Conservation (phyloP, 176 grass and related monocot species). For the Otatea glauca region DNA sequence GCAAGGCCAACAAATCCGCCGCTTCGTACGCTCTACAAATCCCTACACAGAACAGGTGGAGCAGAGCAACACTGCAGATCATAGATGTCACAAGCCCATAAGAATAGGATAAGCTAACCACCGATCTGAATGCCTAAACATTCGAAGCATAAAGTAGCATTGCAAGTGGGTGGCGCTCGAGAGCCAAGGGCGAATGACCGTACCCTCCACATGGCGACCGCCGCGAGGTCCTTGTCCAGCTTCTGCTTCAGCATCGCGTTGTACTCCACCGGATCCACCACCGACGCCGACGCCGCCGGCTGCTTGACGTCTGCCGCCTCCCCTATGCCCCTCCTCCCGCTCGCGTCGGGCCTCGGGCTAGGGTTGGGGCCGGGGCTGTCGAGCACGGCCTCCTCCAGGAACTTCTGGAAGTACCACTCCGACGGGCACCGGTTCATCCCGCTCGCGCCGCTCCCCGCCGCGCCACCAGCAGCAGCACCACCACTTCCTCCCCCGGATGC, state of each 20-base stretch:
- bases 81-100: not conserved
- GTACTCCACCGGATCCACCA: slow-evolving; percentile 72
- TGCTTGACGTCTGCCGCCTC: slow-evolving; percentile 43
- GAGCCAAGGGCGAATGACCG: not conserved
- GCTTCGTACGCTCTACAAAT: not conserved
- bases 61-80: not conserved
- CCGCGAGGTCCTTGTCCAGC: slow-evolving; percentile 86
- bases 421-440: slow-evolving; percentile 78
- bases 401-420: slow-evolving; percentile 97
- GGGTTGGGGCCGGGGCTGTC: slow-evolving; percentile 40
- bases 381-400: slow-evolving; percentile 75
- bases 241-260: slow-evolving; percentile 85
- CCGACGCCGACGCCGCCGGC: not conserved
- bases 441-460: not conserved
- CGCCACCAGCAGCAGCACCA: not conserved
- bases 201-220: slow-evolving; percentile 92
- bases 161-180: not conserved
- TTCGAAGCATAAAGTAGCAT: slow-evolving; percentile 1
- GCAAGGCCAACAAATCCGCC: not conserved
- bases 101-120: not conserved
- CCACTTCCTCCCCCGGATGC: slow-evolving; percentile 6
- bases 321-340: not conserved
- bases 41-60: not conserved
- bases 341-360: slow-evolving; percentile 14
- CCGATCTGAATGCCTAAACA: slow-evolving; percentile 4